phyloP scores from a whole-genome alignment of 192 early-diverging fungal genomes.

The Chytriomyces hyalinus region DNA sequence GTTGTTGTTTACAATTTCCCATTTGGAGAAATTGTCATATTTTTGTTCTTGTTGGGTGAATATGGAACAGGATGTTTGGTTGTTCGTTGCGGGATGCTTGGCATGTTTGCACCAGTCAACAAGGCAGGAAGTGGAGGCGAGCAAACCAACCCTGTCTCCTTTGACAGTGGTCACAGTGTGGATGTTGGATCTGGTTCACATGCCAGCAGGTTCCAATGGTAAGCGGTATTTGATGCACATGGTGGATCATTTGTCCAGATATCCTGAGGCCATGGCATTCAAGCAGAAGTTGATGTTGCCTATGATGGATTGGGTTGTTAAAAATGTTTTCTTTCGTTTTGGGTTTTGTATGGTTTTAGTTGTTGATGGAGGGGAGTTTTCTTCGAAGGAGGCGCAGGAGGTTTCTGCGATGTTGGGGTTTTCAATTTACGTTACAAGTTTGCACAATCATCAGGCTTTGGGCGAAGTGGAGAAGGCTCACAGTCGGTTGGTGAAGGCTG shows the following conservation, averaged over 20 bases:
- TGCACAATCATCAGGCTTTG: too few species aligned
- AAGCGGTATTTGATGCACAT: conserved; percentile 12
- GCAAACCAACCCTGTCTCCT: background rate
- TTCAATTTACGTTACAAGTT: too few species aligned
- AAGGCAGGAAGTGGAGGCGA: background rate
- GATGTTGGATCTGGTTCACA: background rate
- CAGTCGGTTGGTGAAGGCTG: too few species aligned
- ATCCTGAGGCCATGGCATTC: background rate
- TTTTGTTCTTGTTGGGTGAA: background rate
- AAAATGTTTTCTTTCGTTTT: background rate
- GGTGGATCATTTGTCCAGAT: background rate
- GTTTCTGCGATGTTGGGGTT: too few species aligned
- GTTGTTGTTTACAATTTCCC: too few species aligned
- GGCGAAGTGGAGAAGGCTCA: too few species aligned
- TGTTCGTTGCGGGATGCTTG: background rate
- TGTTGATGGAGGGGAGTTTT: too few species aligned
- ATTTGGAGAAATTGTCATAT: too few species aligned
- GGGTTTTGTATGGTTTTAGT: conserved; percentile 5
- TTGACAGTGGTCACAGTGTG: background rate
- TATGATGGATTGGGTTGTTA: background rate
- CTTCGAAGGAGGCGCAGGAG: too few species aligned
- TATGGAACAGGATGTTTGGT: background rate
- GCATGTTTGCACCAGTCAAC: background rate
- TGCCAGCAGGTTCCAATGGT: background rate
- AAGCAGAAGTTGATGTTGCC: background rate